phyloP scores from a whole-genome alignment of 1,284 basidiomycete genomes.

The Ceratobasidium sp. region DNA sequence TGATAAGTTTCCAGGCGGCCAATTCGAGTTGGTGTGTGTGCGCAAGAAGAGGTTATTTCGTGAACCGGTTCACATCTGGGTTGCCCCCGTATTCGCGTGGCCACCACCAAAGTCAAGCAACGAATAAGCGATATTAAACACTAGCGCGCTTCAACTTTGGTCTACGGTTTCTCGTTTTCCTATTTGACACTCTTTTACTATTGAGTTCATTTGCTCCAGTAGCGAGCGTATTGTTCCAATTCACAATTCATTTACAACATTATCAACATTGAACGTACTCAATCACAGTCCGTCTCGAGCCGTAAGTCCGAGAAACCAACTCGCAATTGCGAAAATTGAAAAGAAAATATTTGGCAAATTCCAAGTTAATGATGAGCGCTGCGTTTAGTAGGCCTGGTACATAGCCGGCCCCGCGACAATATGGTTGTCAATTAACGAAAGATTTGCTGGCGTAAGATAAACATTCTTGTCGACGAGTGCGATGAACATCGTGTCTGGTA shows the following conservation, averaged over 20 bases:
- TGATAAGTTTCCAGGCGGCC: no score
- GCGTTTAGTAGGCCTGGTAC: slow-evolving; percentile 58
- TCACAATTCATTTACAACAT: slow-evolving; percentile 68
- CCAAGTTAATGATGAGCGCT: not conserved
- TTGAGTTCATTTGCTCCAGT: slow-evolving; percentile 63
- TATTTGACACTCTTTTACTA: no score
- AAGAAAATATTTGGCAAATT: not conserved
- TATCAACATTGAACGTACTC: slow-evolving; percentile 67
- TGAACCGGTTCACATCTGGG: no score
- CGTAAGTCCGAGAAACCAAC: not conserved
- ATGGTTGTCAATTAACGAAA: slow-evolving; percentile 67
- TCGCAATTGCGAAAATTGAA: not conserved
- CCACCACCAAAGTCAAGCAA: no score
- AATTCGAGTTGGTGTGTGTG: no score
- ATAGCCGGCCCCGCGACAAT: slow-evolving; percentile 71
- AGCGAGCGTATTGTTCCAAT: no score
- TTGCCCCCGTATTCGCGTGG: no score
- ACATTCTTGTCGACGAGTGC: slow-evolving; percentile 66
- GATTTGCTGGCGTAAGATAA: slow-evolving; percentile 72
- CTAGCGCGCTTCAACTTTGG: no score
- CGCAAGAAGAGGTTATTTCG: no score
- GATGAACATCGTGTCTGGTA: slow-evolving; percentile 66
- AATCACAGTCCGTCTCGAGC: not conserved
- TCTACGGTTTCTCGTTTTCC: no score
- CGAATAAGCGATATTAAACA: no score